phyloP scores from a whole-genome alignment of 2,329 filamentous ascomycete genomes.

The Arachnomyces sp. region DNA sequence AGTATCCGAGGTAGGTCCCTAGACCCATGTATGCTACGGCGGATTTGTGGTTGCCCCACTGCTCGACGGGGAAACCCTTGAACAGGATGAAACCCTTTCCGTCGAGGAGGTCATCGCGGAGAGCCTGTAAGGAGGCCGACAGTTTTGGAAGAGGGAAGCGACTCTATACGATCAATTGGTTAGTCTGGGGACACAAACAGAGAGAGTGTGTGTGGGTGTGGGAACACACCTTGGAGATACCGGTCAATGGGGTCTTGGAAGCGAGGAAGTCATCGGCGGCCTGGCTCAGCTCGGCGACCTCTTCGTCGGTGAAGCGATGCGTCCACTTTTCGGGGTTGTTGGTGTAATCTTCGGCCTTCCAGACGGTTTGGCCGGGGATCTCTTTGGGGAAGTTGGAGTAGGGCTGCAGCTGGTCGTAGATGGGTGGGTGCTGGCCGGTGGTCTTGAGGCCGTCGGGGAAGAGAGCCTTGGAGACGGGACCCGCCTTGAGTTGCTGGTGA shows the following conservation, averaged over 20 bases:
- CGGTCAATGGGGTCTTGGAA: conserved; percentile 59
- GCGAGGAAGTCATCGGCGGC: conserved; percentile 64
- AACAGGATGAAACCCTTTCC: conserved; percentile 88
- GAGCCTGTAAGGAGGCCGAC: conserved; percentile 43
- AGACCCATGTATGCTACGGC: conserved; percentile 88
- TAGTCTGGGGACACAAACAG: neutral
- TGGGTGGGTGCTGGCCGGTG: conserved; percentile 64
- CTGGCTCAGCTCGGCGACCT: conserved; percentile 59
- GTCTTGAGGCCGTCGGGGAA: conserved; percentile 62
- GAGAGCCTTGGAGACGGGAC: conserved; percentile 23
- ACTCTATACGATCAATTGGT: conserved; percentile 25
- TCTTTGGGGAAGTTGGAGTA: conserved; percentile 64
- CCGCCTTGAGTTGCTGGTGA: conserved; percentile 4
- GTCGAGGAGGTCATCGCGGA: conserved; percentile 63
- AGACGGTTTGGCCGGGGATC: conserved; percentile 65
- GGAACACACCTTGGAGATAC: conserved; percentile 53
- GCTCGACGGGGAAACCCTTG: conserved; percentile 69
- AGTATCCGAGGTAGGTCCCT: conserved; percentile 78
- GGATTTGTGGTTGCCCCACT: conserved; percentile 72
- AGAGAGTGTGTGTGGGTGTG: neutral
- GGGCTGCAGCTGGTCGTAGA: conserved; percentile 57
- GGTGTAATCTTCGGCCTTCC: conserved; percentile 59
- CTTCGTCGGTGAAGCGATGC: conserved; percentile 58
- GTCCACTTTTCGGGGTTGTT: conserved; percentile 62
- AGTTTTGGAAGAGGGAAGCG: conserved; percentile 58